These are phyloP conservation scores for Cercospora berteroae DNA, from an alignment of 2,329 filamentous ascomycete species.

Conservation along the genomic window DNA sequence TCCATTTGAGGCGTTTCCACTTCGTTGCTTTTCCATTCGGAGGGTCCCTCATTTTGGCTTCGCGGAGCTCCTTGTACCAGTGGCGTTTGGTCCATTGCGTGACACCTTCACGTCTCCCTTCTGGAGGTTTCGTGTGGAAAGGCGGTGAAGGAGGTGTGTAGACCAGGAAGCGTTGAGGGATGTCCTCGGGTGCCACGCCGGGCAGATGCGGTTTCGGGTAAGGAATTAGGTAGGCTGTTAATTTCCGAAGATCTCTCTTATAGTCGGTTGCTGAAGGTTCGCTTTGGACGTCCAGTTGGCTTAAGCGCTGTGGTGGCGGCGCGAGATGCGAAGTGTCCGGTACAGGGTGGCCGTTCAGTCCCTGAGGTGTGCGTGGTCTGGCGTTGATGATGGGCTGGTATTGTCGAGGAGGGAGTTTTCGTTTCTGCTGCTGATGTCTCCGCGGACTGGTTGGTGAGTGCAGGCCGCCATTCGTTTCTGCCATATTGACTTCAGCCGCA, in stretches of 20 bases:
- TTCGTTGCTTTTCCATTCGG: conserved; percentile 39
- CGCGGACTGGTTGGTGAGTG: neutral
- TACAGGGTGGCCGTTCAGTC: conserved; percentile 5
- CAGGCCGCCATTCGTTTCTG: neutral
- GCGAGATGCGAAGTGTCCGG: conserved; percentile 1
- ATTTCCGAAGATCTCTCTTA: conserved; percentile 43
- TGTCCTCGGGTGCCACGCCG: conserved; percentile 25
- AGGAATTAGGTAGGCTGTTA: conserved; percentile 46
- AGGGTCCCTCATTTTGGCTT: conserved; percentile 39
- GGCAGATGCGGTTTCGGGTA: conserved; percentile 44
- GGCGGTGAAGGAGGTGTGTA: conserved; percentile 48
- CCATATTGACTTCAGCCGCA: neutral
- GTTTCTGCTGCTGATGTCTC: conserved; percentile 1
- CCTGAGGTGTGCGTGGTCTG: conserved; percentile 2
- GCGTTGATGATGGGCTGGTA: conserved; percentile 1
- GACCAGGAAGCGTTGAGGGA: conserved; percentile 45
- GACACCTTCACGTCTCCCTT: conserved; percentile 43
- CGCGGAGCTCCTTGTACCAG: conserved; percentile 48
- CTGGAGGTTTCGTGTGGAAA: conserved; percentile 39
- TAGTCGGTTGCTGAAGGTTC: conserved; percentile 40
- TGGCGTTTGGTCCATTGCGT: conserved; percentile 46
- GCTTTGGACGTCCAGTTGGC: neutral
- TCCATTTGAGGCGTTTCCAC: conserved; percentile 47
- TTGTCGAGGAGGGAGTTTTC: conserved; percentile 8
- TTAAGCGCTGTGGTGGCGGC: conserved; percentile 4